Base-by-base conservation (phyloP, 441 rosid species). In the Raphanus hybrid region DNA sequence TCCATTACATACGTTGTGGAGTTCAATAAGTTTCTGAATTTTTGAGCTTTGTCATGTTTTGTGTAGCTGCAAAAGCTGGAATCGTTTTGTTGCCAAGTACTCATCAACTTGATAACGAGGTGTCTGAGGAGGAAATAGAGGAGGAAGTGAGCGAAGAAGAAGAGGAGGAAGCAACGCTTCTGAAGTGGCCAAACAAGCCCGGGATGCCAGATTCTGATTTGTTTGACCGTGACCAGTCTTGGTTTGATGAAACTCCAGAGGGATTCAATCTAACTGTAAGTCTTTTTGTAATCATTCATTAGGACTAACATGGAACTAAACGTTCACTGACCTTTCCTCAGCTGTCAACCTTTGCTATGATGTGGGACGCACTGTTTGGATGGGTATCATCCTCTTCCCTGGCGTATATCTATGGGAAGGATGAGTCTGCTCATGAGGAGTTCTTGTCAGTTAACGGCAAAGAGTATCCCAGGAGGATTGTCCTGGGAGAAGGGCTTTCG, bases 341-440 rank as follows among this genome's bases (percentile, higher is more conserved):
- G 98, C 76, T 93, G 65, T 93, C 97, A 32, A 86, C 92, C 72
- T 96, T 96, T 73, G 96, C 97, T 39, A 89, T 89, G 55, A 88
- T 91, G 97, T 96, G 97, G 97, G 85, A 88, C 84, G 82, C 90
- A 50, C 88, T 92, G 69, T 92, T 96, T 86, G 87, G 87, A 45
- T 96, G 99, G 99, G 83, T 88, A 71, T 88, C 98, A 9, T 86
- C 98, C 34, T 92, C 96, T 68, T 88, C 94, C 37, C 83, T 96
- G 84, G 97, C 97, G 59, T 91, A 85, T 82, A 88, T 92, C 75
- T 93, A 93, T 67, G 93, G 97, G 57, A 85, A 86, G 83, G 98
- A 96, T 73, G 98, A 86, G 68, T 85, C 85, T 75, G 80, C 78
- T 81, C 83, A 85, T 73, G 99, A 90, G 81, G 94, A 91, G 32